Base-by-base conservation (phyloP, 345 rosid species). In the Eucalyptus sp. region DNA sequence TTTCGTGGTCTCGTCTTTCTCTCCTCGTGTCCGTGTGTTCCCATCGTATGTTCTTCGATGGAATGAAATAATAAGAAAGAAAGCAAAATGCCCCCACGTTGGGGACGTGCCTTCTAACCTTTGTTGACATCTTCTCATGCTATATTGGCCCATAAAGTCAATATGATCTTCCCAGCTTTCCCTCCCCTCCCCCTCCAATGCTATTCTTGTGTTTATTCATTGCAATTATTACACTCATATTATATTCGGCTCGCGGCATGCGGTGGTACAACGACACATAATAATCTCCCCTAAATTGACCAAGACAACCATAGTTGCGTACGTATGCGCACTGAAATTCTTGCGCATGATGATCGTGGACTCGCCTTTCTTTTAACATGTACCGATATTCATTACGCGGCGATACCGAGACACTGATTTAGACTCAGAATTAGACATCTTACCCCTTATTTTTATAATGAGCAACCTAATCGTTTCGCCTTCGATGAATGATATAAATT, bases 391-490 rank as follows among this genome's bases (percentile, higher is more conserved):
- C 76, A 64, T 64, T 15, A 15, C 0, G 5, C 10, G 1, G 2
- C 3, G 0, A 0, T n/a, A 64, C 0, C 0, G 0, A 7, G 10
- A 15, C 41, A 7, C 9, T 14, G 2, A 14, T 64, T 64, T 15
- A 64, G 11, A 15, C 2, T 4, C 0, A 1, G 2, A 64, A 64
- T n/a, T 7, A 16, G 17, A 64, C 7, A n/a, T n/a, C 41, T 64
- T 15, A 7, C 11, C 1, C 5, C 1, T 64, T 15, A 1, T 64
- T 64, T 64, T 7, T 33, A 31, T n/a, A 1, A n/a, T 15, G 6
- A n/a, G 41, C 76, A 15, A 7, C 3, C 20, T 33, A 7, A 64
- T n/a, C 20, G 2, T 64, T 9, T 64, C 6, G 2, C 76, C 1
- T 64, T n/a, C 6, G 8, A 52, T 1, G 10, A n/a, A 29, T 13